Percentiles rank a stretch among this genome's conserved stretches.
phyloP scores from a whole-genome alignment of 306 rosid species.

The Canavalia gladiata region DNA sequence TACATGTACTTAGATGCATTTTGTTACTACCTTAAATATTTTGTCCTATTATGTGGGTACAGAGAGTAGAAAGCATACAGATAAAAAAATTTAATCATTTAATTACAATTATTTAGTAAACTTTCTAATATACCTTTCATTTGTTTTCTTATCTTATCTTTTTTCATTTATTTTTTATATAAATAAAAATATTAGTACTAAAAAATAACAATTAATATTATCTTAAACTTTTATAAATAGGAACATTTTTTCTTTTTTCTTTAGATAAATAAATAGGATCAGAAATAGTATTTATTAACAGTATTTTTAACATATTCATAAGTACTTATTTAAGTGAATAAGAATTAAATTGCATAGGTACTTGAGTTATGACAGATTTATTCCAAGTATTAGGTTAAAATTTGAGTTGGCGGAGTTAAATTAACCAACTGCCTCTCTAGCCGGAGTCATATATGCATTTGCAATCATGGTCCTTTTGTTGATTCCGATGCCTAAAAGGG shows the following conservation, averaged over 20 bases:
- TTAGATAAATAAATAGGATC: too few species aligned
- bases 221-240: too few species aligned
- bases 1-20: neutral
- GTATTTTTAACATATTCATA: neutral
- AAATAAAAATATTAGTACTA: too few species aligned
- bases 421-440: neutral
- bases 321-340: neutral
- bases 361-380: neutral
- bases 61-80: too few species aligned
- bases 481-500: neutral
- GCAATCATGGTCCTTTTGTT: neutral
- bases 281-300: neutral
- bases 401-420: neutral
- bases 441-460: neutral
- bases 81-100: too few species aligned
- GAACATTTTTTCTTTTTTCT: too few species aligned
- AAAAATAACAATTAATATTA: too few species aligned
- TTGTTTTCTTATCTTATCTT: too few species aligned
- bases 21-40: neutral
- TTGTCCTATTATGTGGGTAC: too few species aligned
- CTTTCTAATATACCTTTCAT: too few species aligned
- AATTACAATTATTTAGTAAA: too few species aligned
- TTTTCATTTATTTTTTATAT: too few species aligned
- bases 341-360: neutral
- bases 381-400: neutral